A percentile compares a stretch with the other conserved stretches of the same genome.
These are phyloP conservation scores for Salix arbutifolia DNA, from an alignment of 345 rosid species.

Conservation along the genomic window DNA sequence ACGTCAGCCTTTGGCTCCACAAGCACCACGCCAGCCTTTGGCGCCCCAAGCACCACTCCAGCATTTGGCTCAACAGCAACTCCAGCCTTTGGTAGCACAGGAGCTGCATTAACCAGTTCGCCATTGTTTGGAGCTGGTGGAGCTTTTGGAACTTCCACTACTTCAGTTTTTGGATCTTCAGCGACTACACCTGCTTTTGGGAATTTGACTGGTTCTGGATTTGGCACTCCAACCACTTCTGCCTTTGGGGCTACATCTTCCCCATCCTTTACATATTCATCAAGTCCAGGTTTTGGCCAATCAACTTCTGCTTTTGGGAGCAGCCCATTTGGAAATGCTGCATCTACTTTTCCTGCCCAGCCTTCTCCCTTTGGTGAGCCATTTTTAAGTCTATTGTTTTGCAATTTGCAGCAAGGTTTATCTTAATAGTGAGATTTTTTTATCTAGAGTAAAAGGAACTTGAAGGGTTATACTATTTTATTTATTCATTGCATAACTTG, in stretches of 20 bases:
- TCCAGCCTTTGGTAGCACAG: conserved; percentile 41
- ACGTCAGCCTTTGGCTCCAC: conserved; percentile 51
- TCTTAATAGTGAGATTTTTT: background rate
- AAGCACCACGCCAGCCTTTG: conserved; percentile 41
- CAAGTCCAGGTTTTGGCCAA: conserved; percentile 74
- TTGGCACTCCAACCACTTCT: conserved; percentile 37
- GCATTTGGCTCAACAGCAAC: conserved; percentile 43
- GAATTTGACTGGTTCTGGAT: conserved; percentile 44
- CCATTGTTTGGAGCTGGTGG: conserved; percentile 5
- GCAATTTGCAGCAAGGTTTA: background rate
- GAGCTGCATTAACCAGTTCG: conserved; percentile 41
- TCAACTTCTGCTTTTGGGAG: conserved; percentile 70
- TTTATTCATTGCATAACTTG: background rate
- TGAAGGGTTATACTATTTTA: background rate
- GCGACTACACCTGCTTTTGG: conserved; percentile 47
- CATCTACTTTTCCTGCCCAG: conserved; percentile 69
- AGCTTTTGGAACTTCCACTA: conserved; percentile 45
- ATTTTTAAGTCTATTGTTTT: conserved; percentile 1
- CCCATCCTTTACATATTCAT: conserved; percentile 44
- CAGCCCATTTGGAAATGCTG: conserved; percentile 54
- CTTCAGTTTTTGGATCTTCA: conserved; percentile 17
- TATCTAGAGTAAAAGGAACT: background rate
- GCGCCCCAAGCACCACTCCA: conserved; percentile 37
- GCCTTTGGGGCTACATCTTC: conserved; percentile 32
- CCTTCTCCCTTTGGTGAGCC: conserved; percentile 61